phyloP scores from a whole-genome alignment of 2,329 filamentous ascomycete genomes.

The Ophiocordyceps camponoti-leonardi region DNA sequence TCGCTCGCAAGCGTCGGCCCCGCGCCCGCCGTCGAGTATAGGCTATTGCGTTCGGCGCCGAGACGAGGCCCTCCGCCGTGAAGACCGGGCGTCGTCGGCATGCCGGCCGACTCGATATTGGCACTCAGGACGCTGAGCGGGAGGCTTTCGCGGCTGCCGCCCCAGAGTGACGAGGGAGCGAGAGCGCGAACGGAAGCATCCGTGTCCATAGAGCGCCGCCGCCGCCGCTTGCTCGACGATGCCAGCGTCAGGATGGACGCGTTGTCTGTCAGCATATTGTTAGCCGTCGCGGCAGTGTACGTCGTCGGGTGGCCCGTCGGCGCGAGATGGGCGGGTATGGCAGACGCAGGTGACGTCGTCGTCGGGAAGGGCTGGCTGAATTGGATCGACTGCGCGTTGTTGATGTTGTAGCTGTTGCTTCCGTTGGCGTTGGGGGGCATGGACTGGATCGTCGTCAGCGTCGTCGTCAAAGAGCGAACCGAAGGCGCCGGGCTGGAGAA shows the following conservation, averaged over 20 bases:
- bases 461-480: conserved; percentile 65
- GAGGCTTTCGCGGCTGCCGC: conserved; percentile 63
- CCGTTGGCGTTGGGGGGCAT: conserved; percentile 37
- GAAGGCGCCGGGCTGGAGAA: conserved; percentile 74
- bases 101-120: conserved; percentile 37
- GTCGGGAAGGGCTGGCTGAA: conserved; percentile 50
- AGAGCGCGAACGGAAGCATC: conserved; percentile 72
- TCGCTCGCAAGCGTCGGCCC: conserved; percentile 53
- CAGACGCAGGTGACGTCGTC: conserved; percentile 42
- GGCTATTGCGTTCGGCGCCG: conserved; percentile 50
- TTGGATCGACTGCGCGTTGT: conserved; percentile 33
- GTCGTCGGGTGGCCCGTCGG: conserved; percentile 46
- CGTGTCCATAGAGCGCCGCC: conserved; percentile 67
- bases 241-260: conserved; percentile 74
- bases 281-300: conserved; percentile 63
- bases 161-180: conserved; percentile 69
- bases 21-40: conserved; percentile 62
- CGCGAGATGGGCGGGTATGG: conserved; percentile 53
- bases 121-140: conserved; percentile 63
- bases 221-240: conserved; percentile 62
- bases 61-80: conserved; percentile 29
- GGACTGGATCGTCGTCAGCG: conserved; percentile 73
- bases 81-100: conserved; percentile 29
- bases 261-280: conserved; percentile 69
- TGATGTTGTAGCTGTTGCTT: conserved; percentile 14